These are phyloP conservation scores for Colletotrichum destructivum DNA, from an alignment of 2,329 filamentous ascomycete species.

Conservation along the genomic window DNA sequence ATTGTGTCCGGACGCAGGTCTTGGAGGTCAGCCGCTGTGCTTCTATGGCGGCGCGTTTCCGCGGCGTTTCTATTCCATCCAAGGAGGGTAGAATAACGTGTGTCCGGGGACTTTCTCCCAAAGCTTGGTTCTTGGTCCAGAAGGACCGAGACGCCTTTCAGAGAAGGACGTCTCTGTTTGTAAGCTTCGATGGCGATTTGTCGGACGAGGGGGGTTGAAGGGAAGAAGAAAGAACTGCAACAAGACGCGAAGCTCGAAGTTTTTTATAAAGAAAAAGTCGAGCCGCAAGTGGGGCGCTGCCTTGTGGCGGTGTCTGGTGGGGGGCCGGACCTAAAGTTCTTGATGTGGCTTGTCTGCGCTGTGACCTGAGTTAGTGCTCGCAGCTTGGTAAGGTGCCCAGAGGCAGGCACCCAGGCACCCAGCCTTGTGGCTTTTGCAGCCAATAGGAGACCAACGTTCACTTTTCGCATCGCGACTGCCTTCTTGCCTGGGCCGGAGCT, in stretches of 20 bases:
- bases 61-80: conserved; percentile 66
- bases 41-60: conserved; percentile 99
- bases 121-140: conserved; percentile 73
- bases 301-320: conserved; percentile 23
- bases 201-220: conserved; percentile 90
- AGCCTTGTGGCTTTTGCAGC: conserved; percentile 39
- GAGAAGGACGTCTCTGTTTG: conserved; percentile 79
- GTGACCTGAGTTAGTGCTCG: conserved; percentile 24
- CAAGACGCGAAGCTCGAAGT: conserved; percentile 11
- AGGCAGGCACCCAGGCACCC: conserved; percentile 22
- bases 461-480: conserved; percentile 42
- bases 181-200: conserved; percentile 99
- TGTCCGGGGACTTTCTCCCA: conserved; percentile 99
- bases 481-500: conserved; percentile 29
- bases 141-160: conserved; percentile 50
- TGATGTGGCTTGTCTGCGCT: background rate
- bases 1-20: conserved; percentile 65
- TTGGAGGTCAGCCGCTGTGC: conserved; percentile 91
- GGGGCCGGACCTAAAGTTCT: background rate
- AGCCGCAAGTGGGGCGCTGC: conserved; percentile 24
- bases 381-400: conserved; percentile 18
- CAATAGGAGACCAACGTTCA: conserved; percentile 26
- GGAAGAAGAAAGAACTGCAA: conserved; percentile 56
- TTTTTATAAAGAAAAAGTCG: conserved; percentile 39
- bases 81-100: conserved; percentile 57